Percentiles rank a stretch among this genome's conserved stretches.
These are phyloP conservation scores for Catunica adiposa DNA, from an alignment of 2,329 filamentous ascomycete genomes.

Conservation along the genomic window DNA sequence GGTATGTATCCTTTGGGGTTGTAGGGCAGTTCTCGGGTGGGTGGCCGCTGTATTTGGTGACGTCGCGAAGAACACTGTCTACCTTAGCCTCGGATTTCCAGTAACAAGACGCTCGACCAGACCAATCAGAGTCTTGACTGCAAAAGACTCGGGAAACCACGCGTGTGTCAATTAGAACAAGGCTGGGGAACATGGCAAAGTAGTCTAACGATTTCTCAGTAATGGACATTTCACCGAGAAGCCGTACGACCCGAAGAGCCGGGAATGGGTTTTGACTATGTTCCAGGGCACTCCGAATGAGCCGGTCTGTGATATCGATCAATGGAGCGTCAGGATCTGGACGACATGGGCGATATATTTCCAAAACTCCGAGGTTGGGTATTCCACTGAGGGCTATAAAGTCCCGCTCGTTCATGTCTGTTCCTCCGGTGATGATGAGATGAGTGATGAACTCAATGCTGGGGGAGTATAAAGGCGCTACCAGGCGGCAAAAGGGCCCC, in stretches of 20 bases:
- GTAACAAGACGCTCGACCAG: background rate
- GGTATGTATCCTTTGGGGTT: background rate
- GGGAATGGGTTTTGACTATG: constrained; percentile 27
- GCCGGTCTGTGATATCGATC: constrained; percentile 27
- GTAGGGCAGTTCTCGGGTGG: background rate
- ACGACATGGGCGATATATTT: constrained; percentile 26
- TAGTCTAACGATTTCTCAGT: constrained; percentile 27
- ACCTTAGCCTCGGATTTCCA: background rate
- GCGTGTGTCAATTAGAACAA: constrained; percentile 27
- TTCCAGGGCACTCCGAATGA: constrained; percentile 31
- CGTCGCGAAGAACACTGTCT: background rate
- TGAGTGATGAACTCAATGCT: constrained; percentile 26
- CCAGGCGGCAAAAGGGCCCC: constrained; percentile 4
- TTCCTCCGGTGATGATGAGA: constrained; percentile 25
- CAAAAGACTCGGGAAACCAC: background rate
- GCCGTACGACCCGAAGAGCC: constrained; percentile 28
- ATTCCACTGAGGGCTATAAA: constrained; percentile 26
- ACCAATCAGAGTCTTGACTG: background rate
- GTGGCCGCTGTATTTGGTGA: background rate
- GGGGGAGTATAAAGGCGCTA: constrained; percentile 14
- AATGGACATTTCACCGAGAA: constrained; percentile 26
- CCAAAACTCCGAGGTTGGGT: constrained; percentile 31
- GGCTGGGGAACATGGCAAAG: constrained; percentile 27
- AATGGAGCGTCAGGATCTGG: constrained; percentile 16
- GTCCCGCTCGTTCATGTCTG: constrained; percentile 23